These are phyloP conservation scores for Pinus tabuliformis DNA, from an alignment of 75 land plant genomes.

Conservation along the genomic window DNA sequence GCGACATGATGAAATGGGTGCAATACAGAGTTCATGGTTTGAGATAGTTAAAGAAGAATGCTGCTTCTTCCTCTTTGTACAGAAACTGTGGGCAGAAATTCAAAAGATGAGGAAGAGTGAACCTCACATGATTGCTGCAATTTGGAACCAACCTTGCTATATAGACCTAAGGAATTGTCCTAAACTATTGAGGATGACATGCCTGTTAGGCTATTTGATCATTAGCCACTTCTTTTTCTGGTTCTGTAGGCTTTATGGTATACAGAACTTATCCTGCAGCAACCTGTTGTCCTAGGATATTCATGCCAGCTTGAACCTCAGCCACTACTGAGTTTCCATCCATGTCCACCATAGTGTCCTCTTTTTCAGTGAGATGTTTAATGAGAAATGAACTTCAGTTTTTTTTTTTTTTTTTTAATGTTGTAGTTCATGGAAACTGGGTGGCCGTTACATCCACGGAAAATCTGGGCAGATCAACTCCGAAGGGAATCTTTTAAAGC, in stretches of 20 bases:
- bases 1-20: no score
- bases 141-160: neutral
- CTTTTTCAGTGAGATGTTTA: neutral
- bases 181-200: neutral
- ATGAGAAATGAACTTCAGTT: neutral
- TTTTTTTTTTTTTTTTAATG: no score
- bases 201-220: neutral
- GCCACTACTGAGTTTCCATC: constrained; percentile 2
- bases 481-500: no score
- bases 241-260: neutral
- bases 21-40: no score
- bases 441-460: no score
- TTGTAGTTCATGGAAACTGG: no score
- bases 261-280: neutral
- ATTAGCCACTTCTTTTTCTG: neutral
- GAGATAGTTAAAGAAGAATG: no score
- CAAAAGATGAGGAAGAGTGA: neutral
- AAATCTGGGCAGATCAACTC: no score
- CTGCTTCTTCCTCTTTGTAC: no score
- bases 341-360: neutral
- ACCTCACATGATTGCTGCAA: neutral
- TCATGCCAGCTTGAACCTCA: neutral
- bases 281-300: neutral
- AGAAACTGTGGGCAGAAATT: neutral
- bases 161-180: neutral